These are phyloP conservation scores for Rhizoclosmatium globosum DNA, from an alignment of 192 early-diverging fungal species.

Conservation along the genomic window DNA sequence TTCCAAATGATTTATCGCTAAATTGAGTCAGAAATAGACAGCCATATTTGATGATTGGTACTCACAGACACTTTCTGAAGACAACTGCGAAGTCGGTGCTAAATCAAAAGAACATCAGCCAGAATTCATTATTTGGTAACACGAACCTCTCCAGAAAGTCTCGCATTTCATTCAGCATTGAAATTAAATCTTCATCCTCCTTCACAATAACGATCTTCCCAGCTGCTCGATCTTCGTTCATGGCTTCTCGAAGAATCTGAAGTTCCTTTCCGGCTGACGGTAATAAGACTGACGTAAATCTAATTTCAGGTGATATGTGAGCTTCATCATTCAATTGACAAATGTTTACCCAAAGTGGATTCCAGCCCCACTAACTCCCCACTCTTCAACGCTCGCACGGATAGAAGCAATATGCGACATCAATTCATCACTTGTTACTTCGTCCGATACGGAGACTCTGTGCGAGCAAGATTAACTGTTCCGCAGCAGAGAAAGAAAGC, in stretches of 20 bases:
- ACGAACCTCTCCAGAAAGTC: slow-evolving; percentile 85
- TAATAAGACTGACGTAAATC: slow-evolving; percentile 53
- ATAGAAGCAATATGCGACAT: slow-evolving; percentile 41
- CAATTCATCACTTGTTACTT: slow-evolving; percentile 37
- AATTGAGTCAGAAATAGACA: not conserved
- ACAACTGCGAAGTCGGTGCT: slow-evolving; percentile 23
- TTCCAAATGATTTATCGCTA: slow-evolving; percentile 47
- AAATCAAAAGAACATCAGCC: not conserved
- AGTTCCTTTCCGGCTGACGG: slow-evolving; percentile 68
- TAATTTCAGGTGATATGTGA: too few relatives aligned
- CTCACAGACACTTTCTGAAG: slow-evolving; percentile 8
- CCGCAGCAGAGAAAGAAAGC: not conserved
- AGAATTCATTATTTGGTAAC: slow-evolving; percentile 20
- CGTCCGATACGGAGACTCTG: slow-evolving; percentile 50
- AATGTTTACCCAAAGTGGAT: not conserved
- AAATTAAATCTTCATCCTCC: slow-evolving; percentile 71
- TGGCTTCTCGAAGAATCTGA: slow-evolving; percentile 67
- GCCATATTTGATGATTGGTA: not conserved
- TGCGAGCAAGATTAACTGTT: not conserved
- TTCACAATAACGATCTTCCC: slow-evolving; percentile 40
- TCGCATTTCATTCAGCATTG: slow-evolving; percentile 84
- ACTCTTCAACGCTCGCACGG: slow-evolving; percentile 42
- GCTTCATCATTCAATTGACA: too few relatives aligned
- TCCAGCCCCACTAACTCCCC: slow-evolving; percentile 22
- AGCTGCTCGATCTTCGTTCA: slow-evolving; percentile 43